Percentiles rank a stretch among this genome's conserved stretches.
phyloP scores from a whole-genome alignment of 805 yeast genomes.

The Teunomyces barrocoloradensis region DNA sequence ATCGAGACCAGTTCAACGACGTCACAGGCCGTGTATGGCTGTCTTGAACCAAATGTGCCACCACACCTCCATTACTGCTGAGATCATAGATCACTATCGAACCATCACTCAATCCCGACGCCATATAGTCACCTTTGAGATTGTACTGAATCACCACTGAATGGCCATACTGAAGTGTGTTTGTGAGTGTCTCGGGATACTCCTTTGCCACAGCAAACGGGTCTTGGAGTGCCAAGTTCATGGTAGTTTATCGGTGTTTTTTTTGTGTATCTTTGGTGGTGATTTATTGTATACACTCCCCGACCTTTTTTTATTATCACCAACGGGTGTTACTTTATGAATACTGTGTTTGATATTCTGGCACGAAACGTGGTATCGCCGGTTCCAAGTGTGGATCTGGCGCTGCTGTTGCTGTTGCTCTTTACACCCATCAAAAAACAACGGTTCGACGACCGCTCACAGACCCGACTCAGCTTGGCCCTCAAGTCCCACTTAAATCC shows the following conservation, averaged over 20 bases:
- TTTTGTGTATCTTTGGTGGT: background rate
- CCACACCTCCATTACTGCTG: constrained; percentile 57
- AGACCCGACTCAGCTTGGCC: constrained; percentile 25
- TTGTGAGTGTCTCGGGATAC: constrained; percentile 80
- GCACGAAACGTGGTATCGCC: constrained; percentile 9
- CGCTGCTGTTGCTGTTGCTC: background rate
- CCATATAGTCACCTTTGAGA: constrained; percentile 78
- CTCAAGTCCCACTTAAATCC: constrained; percentile 11
- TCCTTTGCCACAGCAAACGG: constrained; percentile 91
- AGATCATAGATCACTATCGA: constrained; percentile 69
- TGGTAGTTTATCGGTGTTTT: constrained; percentile 19
- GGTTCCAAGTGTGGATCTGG: constrained; percentile 4
- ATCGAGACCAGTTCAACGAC: constrained; percentile 68
- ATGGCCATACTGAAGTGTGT: constrained; percentile 63
- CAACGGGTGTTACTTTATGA: background rate
- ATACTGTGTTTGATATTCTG: constrained; percentile 10
- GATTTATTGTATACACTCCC: background rate
- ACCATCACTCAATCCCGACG: constrained; percentile 77
- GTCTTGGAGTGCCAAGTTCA: constrained; percentile 82
- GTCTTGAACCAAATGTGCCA: constrained; percentile 45
- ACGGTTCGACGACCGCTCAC: constrained; percentile 39
- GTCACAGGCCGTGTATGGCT: constrained; percentile 71
- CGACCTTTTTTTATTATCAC: background rate
- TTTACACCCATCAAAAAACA: constrained; percentile 14
- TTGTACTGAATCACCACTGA: constrained; percentile 68